Evolutionary conservation across 495 filamentous ascomycete genomes (phyloP).

Genomic region (Talaromyces liani): DNA sequence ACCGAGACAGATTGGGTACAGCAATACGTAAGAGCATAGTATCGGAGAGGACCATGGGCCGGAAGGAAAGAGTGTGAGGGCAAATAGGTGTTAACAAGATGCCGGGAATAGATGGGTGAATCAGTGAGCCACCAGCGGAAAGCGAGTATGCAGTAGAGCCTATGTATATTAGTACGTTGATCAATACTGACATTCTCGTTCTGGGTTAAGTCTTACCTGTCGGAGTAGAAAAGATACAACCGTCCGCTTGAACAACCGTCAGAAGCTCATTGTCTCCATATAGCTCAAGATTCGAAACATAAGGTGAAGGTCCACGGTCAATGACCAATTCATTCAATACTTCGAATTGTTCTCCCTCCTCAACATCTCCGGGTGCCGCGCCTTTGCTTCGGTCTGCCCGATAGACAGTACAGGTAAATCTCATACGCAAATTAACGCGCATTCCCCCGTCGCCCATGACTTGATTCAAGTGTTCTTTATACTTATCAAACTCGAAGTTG

Average conservation of each 20-base stretch:
- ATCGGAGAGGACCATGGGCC: conserved; percentile 98
- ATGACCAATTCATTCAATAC: conserved; percentile 97
- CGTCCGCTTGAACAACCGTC: conserved; percentile 92
- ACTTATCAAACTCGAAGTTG: conserved; percentile 80
- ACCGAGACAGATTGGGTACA: conserved; percentile 75
- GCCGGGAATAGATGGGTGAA: conserved; percentile 94
- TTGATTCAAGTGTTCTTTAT: conserved; percentile 70
- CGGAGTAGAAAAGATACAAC: conserved; percentile 93
- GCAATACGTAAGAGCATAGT: conserved; percentile 82
- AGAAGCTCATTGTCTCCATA: conserved; percentile 90
- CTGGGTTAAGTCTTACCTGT: conserved; percentile 50
- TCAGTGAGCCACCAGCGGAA: conserved; percentile 89
- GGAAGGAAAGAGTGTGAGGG: conserved; percentile 92
- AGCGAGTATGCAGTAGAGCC: conserved; percentile 93
- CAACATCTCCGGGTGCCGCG: conserved; percentile 43
- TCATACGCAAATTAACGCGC: conserved; percentile 92
- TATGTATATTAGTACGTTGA: conserved; percentile 12
- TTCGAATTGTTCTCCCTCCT: conserved; percentile 82
- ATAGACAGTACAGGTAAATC: conserved; percentile 94
- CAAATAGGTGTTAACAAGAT: conserved; percentile 97
- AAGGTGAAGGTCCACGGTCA: conserved; percentile 92
- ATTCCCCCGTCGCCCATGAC: conserved; percentile 91
- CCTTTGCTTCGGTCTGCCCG: conserved; percentile 45
- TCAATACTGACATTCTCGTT: conserved; percentile 6
- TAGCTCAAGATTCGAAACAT: conserved; percentile 90